Conservation (phyloP, 805 yeast species). For the Pichia nakasei region DNA sequence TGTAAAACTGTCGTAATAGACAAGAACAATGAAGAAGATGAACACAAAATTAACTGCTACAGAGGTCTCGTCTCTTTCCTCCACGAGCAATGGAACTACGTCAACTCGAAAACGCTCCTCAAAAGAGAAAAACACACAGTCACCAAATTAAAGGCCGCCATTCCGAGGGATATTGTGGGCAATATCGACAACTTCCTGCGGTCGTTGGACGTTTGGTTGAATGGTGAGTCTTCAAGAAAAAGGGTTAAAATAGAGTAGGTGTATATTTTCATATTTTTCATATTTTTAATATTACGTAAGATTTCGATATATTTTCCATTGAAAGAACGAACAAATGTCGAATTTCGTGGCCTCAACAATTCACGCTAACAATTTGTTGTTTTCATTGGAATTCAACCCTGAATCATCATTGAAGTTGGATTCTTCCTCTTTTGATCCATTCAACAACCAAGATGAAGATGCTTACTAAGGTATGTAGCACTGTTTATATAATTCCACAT, state of each 20-base stretch:
- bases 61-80: conserved; percentile 18
- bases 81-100: conserved; percentile 2
- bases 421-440: too few relatives aligned
- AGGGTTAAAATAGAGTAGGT: too few relatives aligned
- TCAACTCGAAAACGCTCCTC: not conserved
- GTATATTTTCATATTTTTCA: too few relatives aligned
- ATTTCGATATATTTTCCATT: too few relatives aligned
- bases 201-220: not conserved
- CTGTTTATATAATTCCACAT: not conserved
- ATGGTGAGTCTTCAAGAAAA: not conserved
- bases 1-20: conserved; percentile 7
- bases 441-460: conserved; percentile 50
- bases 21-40: not conserved
- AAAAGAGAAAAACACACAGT: not conserved
- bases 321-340: too few relatives aligned
- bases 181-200: conserved; percentile 3
- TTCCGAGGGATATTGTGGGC: conserved; percentile 9
- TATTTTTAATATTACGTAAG: too few relatives aligned
- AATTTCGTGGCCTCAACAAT: too few relatives aligned
- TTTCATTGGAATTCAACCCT: too few relatives aligned
- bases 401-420: too few relatives aligned
- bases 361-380: too few relatives aligned
- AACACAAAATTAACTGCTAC: conserved; percentile 16
- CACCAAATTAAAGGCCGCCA: conserved; percentile 36
- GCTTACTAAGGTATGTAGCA: conserved; percentile 11